Evolutionary conservation across 2,329 filamentous ascomycete genomes (phyloP).

Genomic region (Lachnellula arida): DNA sequence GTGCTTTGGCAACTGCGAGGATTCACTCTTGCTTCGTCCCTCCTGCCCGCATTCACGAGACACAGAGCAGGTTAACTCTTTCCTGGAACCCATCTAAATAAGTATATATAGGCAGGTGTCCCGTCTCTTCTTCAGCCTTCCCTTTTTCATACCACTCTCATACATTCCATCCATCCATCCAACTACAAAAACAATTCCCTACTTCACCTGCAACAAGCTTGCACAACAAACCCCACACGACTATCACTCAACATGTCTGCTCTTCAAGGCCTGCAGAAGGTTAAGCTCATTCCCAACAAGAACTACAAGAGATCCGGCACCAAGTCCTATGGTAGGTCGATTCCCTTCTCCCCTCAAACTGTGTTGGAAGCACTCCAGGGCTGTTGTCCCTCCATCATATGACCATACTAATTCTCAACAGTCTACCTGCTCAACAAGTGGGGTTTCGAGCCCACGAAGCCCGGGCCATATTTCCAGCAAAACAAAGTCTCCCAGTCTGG

Average conservation of each 20-base stretch:
- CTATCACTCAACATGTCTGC: conserved; percentile 24
- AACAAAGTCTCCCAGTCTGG: conserved; percentile 34
- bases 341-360: too few species aligned
- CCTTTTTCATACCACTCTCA: background rate
- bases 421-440: conserved; percentile 56
- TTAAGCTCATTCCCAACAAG: conserved; percentile 51
- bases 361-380: too few species aligned
- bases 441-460: conserved; percentile 56
- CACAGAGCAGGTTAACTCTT: background rate
- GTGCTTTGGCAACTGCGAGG: background rate
- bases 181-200: background rate
- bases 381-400: too few species aligned
- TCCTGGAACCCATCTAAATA: background rate
- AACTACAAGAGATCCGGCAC: conserved; percentile 55
- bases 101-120: background rate
- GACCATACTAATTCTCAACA: too few species aligned
- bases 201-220: background rate
- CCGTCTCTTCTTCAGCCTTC: background rate
- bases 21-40: background rate
- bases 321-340: conserved; percentile 50
- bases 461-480: conserved; percentile 55
- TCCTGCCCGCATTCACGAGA: background rate
- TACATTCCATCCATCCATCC: background rate
- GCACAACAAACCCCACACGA: background rate
- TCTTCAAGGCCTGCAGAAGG: conserved; percentile 34